phyloP scores from a whole-genome alignment of 805 yeast genomes.

The Saturnispora mendoncae region DNA sequence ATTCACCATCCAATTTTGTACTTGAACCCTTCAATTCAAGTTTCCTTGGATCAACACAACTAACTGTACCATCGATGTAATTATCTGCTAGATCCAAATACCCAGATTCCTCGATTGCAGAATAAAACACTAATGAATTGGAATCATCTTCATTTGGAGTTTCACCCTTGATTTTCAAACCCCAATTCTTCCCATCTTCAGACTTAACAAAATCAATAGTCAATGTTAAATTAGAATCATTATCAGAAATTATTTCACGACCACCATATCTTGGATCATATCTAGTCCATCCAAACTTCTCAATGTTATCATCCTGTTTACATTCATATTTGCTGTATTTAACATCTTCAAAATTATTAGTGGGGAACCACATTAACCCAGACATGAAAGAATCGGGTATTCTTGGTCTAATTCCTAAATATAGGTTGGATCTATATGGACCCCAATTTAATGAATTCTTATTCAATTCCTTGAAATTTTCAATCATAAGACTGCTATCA shows the following conservation, averaged over 20 bases:
- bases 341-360: slow-evolving; percentile 46
- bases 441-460: slow-evolving; percentile 73
- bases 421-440: slow-evolving; percentile 80
- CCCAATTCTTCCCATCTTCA: slow-evolving; percentile 70
- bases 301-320: slow-evolving; percentile 61
- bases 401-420: slow-evolving; percentile 79
- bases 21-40: slow-evolving; percentile 44
- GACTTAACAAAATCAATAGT: slow-evolving; percentile 71
- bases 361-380: slow-evolving; percentile 85
- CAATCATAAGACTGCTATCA: slow-evolving; percentile 3
- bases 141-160: slow-evolving; percentile 45
- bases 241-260: slow-evolving; percentile 61
- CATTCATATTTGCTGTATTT: slow-evolving; percentile 61
- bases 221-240: slow-evolving; percentile 50
- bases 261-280: slow-evolving; percentile 91
- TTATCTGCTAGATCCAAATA: slow-evolving; percentile 30
- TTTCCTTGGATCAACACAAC: slow-evolving; percentile 27
- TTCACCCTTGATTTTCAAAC: slow-evolving; percentile 54
- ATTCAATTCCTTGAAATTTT: slow-evolving; percentile 30
- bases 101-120: slow-evolving; percentile 64
- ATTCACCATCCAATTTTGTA: slow-evolving; percentile 54
- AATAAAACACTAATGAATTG: slow-evolving; percentile 66
- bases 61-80: slow-evolving; percentile 17
- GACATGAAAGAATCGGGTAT: slow-evolving; percentile 64
- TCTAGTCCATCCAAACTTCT: slow-evolving; percentile 73